phyloP scores from a whole-genome alignment of 169 alveolate species.

The Miamiensis avidus region DNA sequence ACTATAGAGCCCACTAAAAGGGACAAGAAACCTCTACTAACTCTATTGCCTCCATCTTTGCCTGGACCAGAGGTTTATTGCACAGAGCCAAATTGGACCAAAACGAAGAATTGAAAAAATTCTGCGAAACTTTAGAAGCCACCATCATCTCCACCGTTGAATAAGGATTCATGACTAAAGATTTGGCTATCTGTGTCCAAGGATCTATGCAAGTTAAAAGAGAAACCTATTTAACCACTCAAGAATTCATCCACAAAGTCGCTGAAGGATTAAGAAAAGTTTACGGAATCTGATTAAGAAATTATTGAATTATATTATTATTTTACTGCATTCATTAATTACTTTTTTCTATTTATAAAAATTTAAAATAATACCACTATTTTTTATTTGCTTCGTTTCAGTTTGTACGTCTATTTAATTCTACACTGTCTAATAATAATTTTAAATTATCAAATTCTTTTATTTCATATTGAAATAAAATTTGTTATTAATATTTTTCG shows the following conservation, averaged over 20 bases:
- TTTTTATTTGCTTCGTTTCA: too few species aligned
- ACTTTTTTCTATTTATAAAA: too few species aligned
- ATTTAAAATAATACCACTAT: too few species aligned
- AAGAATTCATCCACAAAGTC: slow-evolving; percentile 54
- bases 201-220: slow-evolving; percentile 66
- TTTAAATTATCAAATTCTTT: too few species aligned
- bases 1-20: slow-evolving; percentile 83
- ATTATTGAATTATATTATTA: too few species aligned
- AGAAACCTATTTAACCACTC: slow-evolving; percentile 58
- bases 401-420: too few species aligned
- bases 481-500: too few species aligned
- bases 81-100: slow-evolving; percentile 90
- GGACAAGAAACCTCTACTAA: slow-evolving; percentile 94
- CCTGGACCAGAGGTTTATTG: slow-evolving; percentile 94
- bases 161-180: slow-evolving; percentile 93
- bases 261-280: slow-evolving; percentile 51
- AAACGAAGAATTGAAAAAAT: slow-evolving; percentile 81
- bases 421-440: too few species aligned
- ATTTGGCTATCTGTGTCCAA: slow-evolving; percentile 87
- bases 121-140: slow-evolving; percentile 87
- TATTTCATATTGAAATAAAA: too few species aligned
- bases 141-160: slow-evolving; percentile 90
- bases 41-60: slow-evolving; percentile 95
- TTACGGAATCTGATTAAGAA: too few species aligned
- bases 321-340: too few species aligned